Evolutionary conservation across 208 protist species (phyloP).

Genomic region (Naegleria lovaniensis): DNA sequence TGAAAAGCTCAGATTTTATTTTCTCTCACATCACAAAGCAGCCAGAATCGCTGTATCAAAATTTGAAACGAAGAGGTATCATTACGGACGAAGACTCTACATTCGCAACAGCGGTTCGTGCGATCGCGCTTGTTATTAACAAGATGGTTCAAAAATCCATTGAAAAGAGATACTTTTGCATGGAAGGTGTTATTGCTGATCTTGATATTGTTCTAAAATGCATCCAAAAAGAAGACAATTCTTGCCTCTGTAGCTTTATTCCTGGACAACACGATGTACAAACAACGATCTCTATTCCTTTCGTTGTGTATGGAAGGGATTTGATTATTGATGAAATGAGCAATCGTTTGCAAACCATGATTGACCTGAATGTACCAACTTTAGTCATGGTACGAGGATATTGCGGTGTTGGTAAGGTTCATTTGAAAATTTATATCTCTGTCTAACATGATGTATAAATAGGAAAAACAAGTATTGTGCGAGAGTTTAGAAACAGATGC

Average conservation of each 20-base stretch:
- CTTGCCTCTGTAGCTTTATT: not conserved
- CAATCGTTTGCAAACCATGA: not conserved
- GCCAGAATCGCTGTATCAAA: not conserved
- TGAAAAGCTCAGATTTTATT: not conserved
- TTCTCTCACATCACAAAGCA: not conserved
- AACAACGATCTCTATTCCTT: not conserved
- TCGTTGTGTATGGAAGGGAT: not conserved
- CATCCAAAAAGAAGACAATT: not conserved
- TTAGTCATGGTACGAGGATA: not conserved
- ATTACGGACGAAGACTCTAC: not conserved
- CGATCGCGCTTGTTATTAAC: not conserved
- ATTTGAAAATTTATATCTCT: too few species aligned
- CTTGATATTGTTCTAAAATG: not conserved
- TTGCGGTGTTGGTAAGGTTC: not conserved
- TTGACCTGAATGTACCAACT: not conserved
- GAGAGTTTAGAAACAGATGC: not conserved
- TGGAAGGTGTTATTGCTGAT: not conserved
- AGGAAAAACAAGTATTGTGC: not conserved
- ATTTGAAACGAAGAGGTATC: not conserved
- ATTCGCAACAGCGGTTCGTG: not conserved
- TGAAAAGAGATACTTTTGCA: not conserved
- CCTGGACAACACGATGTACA: not conserved
- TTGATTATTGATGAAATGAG: not conserved
- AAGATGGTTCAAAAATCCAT: not conserved
- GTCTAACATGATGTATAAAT: too few species aligned